Evolutionary conservation across 441 rosid species (phyloP).

Genomic region (Pelargonium fulgidum): DNA sequence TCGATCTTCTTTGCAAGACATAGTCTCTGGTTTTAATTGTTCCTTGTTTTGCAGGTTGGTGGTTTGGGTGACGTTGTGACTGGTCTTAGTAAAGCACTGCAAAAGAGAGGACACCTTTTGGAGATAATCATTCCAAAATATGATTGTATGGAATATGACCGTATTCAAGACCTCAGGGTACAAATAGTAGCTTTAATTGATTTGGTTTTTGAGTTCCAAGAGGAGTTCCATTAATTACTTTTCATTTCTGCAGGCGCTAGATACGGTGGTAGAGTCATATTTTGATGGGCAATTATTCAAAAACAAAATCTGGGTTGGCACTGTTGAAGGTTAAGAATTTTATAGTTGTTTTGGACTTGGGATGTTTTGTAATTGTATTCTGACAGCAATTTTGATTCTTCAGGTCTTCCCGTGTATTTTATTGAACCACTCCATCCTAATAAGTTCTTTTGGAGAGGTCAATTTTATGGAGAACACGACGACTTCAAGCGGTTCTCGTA

Average conservation of each 20-base stretch:
- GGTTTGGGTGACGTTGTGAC: conserved; percentile 95
- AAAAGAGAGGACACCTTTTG: conserved; percentile 86
- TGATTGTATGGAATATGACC: conserved; percentile 89
- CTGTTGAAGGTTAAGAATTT: conserved; percentile 59
- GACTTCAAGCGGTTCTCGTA: conserved; percentile 92
- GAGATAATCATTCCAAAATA: conserved; percentile 92
- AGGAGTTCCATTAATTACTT: conserved; percentile 12
- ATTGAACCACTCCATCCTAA: conserved; percentile 93
- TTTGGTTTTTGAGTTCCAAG: background rate
- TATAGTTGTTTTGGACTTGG: conserved; percentile 7
- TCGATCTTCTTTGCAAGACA: too few species aligned
- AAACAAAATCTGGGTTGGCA: conserved; percentile 90
- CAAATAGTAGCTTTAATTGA: conserved; percentile 2
- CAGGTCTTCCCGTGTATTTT: conserved; percentile 95
- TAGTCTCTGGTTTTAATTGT: background rate
- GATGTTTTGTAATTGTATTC: conserved; percentile 21
- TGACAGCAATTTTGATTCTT: conserved; percentile 29
- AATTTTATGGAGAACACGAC: conserved; percentile 82
- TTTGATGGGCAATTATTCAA: conserved; percentile 79
- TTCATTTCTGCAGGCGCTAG: conserved; percentile 55
- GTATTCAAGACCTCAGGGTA: conserved; percentile 68
- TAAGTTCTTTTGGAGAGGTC: conserved; percentile 95
- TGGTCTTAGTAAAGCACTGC: conserved; percentile 88
- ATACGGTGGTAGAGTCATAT: conserved; percentile 66
- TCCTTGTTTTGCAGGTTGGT: conserved; percentile 53